Evolutionary conservation across 106 monocot species (phyloP), one percentile per base, ranked within the genome.

Genomic region (Platanthera guangdongensis): DNA sequence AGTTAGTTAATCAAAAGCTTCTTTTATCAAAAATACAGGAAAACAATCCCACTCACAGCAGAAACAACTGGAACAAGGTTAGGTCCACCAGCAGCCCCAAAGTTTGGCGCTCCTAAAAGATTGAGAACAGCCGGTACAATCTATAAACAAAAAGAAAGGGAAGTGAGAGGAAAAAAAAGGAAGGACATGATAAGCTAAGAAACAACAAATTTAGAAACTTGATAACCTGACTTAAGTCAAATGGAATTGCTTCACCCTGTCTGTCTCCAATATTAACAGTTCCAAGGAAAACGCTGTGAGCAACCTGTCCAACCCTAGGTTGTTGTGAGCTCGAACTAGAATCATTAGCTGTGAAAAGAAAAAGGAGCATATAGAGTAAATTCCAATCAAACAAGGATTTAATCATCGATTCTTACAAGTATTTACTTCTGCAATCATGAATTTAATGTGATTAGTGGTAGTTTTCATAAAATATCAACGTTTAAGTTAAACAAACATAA

Each of bases 41-140:
- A 14, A 71, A 32, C 72, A 39, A n/a, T 65, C 72, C 68, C 32
- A 74, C 75, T 72, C 70, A 83, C 83, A 48, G 60, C 75, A 54
- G 32, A 67, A 75, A 71, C 46, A 68, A 86, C 76, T 72, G 86
- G 50, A 25, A 39, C 39, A 39, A 50, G 67, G 59, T 80, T 83
- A 48, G 72, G 72, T 51, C 76, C 81, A 4, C 74, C 39, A 39
- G 39, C 39, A 39, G 39, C 39, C 39, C 39, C 39, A 39, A 39
- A 39, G 39, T 39, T 39, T 39, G 39, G 39, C 39, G 39, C 46
- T 52, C 88, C 88, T 19, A 93, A 51, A 79, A 90, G 86, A 80
- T 71, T 84, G 52, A 94, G 60, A 83, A 91, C 79, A 46, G 91
- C 81, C 67, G 88, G 88, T 78, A 94, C 78, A 82, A 90, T 77